Percentiles rank a stretch among this genome's conserved stretches.
These are phyloP conservation scores for Nephelium lappaceum DNA, from an alignment of 345 rosid species.

Conservation along the genomic window DNA sequence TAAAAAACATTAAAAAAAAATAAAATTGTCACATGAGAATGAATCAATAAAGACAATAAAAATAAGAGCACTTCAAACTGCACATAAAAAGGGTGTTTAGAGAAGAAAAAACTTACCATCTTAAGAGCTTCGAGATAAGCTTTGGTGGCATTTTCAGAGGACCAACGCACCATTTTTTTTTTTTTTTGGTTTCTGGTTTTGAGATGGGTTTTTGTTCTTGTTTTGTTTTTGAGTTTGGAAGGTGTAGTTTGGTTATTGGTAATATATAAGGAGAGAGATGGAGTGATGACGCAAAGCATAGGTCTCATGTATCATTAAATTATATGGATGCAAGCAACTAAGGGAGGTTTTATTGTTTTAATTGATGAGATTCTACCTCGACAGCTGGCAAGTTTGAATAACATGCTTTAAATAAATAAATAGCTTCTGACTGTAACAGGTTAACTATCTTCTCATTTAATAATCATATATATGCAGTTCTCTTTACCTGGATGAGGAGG, in stretches of 20 bases:
- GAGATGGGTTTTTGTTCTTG: neutral
- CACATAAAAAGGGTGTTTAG: no score
- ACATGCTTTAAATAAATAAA: neutral
- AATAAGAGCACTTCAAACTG: no score
- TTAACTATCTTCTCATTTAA: constrained; percentile 3
- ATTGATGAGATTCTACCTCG: constrained; percentile 18
- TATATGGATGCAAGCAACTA: constrained; percentile 28
- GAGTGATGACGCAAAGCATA: neutral
- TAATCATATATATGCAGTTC: neutral
- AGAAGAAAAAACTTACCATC: constrained; percentile 34
- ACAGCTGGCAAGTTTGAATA: constrained; percentile 24
- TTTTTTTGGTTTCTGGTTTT: neutral
- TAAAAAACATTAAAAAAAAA: neutral
- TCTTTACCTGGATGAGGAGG: neutral
- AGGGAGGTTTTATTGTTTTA: constrained; percentile 25
- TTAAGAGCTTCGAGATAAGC: constrained; percentile 55
- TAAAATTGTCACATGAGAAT: neutral
- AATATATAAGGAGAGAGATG: neutral
- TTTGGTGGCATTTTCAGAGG: constrained; percentile 61
- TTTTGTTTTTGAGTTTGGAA: neutral
- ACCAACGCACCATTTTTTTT: constrained; percentile 43
- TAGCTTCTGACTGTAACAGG: constrained; percentile 12
- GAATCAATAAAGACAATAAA: neutral
- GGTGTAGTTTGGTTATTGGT: constrained; percentile 6
- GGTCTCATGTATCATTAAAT: constrained; percentile 14